Evolutionary conservation across 1,284 basidiomycete species (phyloP).

Genomic region (Crucibulum parvulum): DNA sequence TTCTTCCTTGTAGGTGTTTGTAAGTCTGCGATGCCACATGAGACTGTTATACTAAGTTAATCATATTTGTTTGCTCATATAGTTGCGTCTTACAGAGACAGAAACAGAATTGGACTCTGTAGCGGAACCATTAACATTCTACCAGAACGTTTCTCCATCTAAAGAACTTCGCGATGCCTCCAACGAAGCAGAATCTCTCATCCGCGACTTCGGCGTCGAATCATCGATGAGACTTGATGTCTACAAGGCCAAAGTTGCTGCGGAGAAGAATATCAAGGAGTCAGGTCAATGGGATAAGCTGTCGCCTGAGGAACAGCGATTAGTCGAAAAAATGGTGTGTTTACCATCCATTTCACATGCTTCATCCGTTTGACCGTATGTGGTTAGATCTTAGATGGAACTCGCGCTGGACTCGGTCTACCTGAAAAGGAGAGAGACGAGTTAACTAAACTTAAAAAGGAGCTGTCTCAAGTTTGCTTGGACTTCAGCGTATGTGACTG

Average conservation of each 20-base stretch:
- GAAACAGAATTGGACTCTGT: slow-evolving; percentile 61
- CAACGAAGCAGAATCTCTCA: slow-evolving; percentile 38
- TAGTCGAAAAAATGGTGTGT: slow-evolving; percentile 72
- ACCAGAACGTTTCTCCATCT: slow-evolving; percentile 79
- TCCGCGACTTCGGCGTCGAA: slow-evolving; percentile 66
- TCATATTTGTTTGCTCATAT: slow-evolving; percentile 12
- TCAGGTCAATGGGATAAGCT: slow-evolving; percentile 64
- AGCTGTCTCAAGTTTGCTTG: slow-evolving; percentile 72
- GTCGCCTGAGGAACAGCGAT: slow-evolving; percentile 69
- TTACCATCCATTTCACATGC: background rate
- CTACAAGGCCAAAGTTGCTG: slow-evolving; percentile 72
- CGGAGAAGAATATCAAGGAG: slow-evolving; percentile 69
- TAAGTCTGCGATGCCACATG: slow-evolving; percentile 42
- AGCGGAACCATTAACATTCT: slow-evolving; percentile 72
- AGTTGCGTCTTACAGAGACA: slow-evolving; percentile 63
- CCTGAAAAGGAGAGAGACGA: slow-evolving; percentile 65
- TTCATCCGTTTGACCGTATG: background rate
- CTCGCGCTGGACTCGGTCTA: slow-evolving; percentile 76
- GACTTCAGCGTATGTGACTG: slow-evolving; percentile 69
- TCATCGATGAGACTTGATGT: slow-evolving; percentile 81
- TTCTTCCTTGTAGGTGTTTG: slow-evolving; percentile 61
- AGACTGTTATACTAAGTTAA: background rate
- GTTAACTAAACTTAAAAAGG: slow-evolving; percentile 68
- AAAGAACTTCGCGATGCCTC: slow-evolving; percentile 80
- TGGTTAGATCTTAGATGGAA: slow-evolving; percentile 71